Evolutionary conservation across 2,329 filamentous ascomycete genomes (phyloP).

Genomic region (Diplodia mutila): DNA sequence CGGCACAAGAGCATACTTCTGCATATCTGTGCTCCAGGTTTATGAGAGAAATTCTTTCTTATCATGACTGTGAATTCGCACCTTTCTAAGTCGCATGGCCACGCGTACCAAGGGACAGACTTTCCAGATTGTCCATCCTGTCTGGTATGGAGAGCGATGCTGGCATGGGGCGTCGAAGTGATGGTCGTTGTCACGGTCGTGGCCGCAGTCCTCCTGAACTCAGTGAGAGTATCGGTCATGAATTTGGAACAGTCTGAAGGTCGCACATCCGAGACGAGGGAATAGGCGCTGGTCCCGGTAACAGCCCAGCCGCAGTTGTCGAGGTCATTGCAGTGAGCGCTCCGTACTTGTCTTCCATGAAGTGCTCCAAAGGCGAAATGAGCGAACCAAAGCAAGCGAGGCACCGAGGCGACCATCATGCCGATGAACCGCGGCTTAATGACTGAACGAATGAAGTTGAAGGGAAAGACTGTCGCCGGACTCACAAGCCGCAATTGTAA

Average conservation of each 20-base stretch:
- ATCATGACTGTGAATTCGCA: no score
- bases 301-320: conserved; percentile 5
- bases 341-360: neutral
- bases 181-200: neutral
- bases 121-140: neutral
- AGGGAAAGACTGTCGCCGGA: neutral
- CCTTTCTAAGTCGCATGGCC: conserved; percentile 20
- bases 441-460: neutral
- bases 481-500: neutral
- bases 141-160: neutral
- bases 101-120: conserved; percentile 16
- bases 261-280: neutral
- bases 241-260: conserved; percentile 17
- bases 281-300: neutral
- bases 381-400: neutral
- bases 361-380: neutral
- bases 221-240: conserved; percentile 20
- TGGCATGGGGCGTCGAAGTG: neutral
- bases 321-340: neutral
- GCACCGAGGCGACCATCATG: neutral
- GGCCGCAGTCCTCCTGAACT: neutral
- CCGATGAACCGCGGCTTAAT: no score
- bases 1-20: conserved; percentile 24
- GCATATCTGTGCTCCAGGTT: neutral
- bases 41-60: no score